Conservation (phyloP, 164 flowering plant genomes). For the Tinospora cordifolia region DNA sequence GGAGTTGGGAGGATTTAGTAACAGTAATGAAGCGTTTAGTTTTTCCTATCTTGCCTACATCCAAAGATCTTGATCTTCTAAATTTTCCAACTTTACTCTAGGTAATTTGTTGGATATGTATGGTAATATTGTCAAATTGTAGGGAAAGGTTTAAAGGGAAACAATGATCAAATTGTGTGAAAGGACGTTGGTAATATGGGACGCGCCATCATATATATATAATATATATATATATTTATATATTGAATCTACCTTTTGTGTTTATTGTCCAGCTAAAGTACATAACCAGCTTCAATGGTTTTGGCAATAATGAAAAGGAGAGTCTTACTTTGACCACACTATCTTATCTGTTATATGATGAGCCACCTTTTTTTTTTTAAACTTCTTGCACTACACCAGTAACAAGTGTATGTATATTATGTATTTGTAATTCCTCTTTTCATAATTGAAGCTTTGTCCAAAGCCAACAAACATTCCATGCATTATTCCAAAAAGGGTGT, state of each 20-base stretch:
- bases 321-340: conserved; percentile 35
- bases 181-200: conserved; percentile 18
- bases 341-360: conserved; percentile 2
- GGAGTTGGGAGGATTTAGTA: neutral
- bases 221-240: too few species aligned
- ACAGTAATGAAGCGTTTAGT: conserved; percentile 19
- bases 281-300: conserved; percentile 31
- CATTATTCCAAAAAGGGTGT: conserved; percentile 28
- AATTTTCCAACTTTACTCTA: conserved; percentile 11
- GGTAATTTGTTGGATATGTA: neutral
- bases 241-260: conserved; percentile 9
- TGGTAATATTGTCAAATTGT: conserved; percentile 27
- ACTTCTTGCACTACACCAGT: conserved; percentile 21
- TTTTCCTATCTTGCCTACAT: conserved; percentile 18
- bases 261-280: conserved; percentile 21
- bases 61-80: conserved; percentile 13
- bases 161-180: conserved; percentile 8
- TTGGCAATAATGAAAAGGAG: conserved; percentile 44
- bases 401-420: too few species aligned
- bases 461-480: conserved; percentile 36
- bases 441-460: conserved; percentile 27
- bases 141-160: conserved; percentile 14
- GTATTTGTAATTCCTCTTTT: conserved; percentile 21
- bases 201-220: neutral
- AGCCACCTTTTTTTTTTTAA: conserved; percentile 21